A percentile compares a stretch with the other conserved stretches of the same genome.
Conservation (phyloP, 1,284 basidiomycete genomes). For the Papiliotrema terrestris region DNA sequence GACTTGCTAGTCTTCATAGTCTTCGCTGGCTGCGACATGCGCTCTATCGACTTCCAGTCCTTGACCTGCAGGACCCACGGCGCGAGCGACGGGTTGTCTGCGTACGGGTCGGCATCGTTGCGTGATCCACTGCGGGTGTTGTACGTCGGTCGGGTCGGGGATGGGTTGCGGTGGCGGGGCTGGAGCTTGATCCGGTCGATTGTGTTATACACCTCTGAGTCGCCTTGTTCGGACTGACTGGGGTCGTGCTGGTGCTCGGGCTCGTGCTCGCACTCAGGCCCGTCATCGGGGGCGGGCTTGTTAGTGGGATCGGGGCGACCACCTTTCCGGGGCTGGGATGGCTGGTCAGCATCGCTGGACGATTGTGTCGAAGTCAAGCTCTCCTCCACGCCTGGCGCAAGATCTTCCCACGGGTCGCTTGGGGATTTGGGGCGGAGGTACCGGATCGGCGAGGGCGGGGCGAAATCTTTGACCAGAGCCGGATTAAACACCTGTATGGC, state of each 20-base stretch:
- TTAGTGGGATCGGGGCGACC: not conserved
- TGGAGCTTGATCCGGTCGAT: not conserved
- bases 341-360: too few species aligned
- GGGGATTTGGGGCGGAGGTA: not conserved
- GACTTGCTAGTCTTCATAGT: not conserved
- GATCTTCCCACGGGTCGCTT: not conserved
- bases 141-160: not conserved
- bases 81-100: not conserved
- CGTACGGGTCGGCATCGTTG: not conserved
- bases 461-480: conserved; percentile 5
- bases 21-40: not conserved
- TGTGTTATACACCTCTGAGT: not conserved
- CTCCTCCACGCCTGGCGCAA: not conserved
- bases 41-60: not conserved
- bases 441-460: not conserved
- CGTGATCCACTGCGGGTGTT: not conserved
- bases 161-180: not conserved
- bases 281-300: not conserved
- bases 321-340: too few species aligned
- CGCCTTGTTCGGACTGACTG: not conserved
- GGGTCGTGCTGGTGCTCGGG: not conserved
- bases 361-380: not conserved
- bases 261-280: not conserved
- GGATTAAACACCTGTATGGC: conserved; percentile 5
- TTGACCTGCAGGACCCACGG: not conserved